Evolutionary conservation across 352 stramenopile genomes (phyloP).

Genomic region (Phytophthora macrochlamydospora): DNA sequence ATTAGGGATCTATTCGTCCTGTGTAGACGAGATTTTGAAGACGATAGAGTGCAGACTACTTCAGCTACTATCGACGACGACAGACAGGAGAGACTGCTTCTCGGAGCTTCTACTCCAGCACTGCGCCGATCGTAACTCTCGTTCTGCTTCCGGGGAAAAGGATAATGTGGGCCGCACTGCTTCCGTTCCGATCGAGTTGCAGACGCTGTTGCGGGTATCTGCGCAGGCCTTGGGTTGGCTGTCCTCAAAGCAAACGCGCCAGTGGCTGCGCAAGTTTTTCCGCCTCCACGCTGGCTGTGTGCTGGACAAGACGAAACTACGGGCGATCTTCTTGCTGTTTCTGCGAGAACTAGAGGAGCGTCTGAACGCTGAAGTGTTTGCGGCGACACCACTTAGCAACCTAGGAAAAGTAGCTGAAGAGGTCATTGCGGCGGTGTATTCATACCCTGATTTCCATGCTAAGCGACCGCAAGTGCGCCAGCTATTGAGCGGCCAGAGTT

Average conservation of each 20-base stretch:
- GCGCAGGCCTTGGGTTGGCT: conserved; percentile 46
- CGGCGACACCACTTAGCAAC: conserved; percentile 29
- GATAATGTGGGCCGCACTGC: background rate
- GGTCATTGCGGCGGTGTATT: conserved; percentile 57
- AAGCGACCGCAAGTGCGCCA: conserved; percentile 44
- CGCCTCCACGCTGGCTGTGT: conserved; percentile 17
- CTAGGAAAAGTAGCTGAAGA: conserved; percentile 48
- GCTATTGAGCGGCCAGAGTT: conserved; percentile 43
- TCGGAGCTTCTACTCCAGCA: conserved; percentile 43
- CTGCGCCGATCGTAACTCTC: background rate
- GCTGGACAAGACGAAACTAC: conserved; percentile 38
- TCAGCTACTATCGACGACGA: conserved; percentile 19
- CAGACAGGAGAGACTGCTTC: conserved; percentile 45
- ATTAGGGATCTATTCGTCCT: conserved; percentile 38
- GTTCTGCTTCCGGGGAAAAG: no score
- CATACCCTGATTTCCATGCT: conserved; percentile 36
- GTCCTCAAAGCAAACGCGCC: conserved; percentile 37
- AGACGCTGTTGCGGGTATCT: conserved; percentile 41
- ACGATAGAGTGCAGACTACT: conserved; percentile 37
- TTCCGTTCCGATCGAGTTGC: conserved; percentile 33
- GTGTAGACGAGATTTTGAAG: conserved; percentile 47
- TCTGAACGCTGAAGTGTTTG: conserved; percentile 47
- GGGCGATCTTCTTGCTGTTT: conserved; percentile 33
- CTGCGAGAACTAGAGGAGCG: conserved; percentile 38
- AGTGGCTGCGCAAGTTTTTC: conserved; percentile 42